phyloP scores from a whole-genome alignment of 2,329 filamentous ascomycete genomes.

The Hypoxylon sp. region DNA sequence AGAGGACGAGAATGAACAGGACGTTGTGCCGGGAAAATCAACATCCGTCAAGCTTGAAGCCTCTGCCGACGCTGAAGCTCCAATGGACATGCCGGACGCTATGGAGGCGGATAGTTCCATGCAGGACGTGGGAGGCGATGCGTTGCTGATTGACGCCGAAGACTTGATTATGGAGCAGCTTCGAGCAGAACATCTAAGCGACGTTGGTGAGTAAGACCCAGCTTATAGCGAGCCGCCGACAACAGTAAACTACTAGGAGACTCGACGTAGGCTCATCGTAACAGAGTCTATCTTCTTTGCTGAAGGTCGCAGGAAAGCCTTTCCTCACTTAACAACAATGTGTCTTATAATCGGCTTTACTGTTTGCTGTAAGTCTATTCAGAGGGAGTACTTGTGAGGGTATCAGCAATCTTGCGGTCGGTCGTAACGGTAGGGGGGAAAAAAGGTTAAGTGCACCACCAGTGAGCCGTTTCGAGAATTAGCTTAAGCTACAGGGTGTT shows the following conservation, averaged over 20 bases:
- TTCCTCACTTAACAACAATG: not conserved
- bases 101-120: not conserved
- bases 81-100: not conserved
- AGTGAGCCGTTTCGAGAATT: not conserved
- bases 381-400: not conserved
- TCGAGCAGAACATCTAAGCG: not conserved
- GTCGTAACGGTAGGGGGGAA: not conserved
- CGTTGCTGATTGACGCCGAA: not conserved
- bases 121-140: not conserved
- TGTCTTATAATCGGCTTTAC: not conserved
- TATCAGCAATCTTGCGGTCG: not conserved
- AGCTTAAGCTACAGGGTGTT: not conserved
- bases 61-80: not conserved
- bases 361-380: not conserved
- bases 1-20: not conserved
- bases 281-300: not conserved
- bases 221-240: not conserved
- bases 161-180: not conserved
- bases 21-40: not conserved
- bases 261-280: not conserved
- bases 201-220: not conserved
- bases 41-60: not conserved
- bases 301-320: not conserved
- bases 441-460: not conserved
- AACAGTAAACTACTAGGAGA: not conserved